These are phyloP conservation scores for Hypoxylon sp. DNA, from an alignment of 2,329 filamentous ascomycete genomes.

Conservation along the genomic window DNA sequence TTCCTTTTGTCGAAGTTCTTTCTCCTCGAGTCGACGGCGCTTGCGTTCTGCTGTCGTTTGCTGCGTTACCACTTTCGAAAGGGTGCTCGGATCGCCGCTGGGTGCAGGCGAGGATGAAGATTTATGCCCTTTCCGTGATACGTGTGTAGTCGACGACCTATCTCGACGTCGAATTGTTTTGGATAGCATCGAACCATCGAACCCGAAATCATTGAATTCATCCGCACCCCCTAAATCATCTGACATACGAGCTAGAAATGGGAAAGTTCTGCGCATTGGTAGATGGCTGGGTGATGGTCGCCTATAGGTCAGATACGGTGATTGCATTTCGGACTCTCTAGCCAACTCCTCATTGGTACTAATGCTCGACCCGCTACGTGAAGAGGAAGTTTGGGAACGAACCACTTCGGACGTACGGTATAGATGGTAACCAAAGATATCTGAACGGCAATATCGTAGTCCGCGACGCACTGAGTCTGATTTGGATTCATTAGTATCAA, in stretches of 20 bases:
- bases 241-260: conserved; percentile 39
- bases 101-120: conserved; percentile 16
- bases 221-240: conserved; percentile 29
- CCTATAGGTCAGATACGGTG: conserved; percentile 17
- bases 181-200: conserved; percentile 47
- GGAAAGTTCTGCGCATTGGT: conserved; percentile 37
- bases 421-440: conserved; percentile 46
- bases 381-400: conserved; percentile 35
- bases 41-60: conserved; percentile 46
- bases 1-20: conserved; percentile 40
- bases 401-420: conserved; percentile 39
- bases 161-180: conserved; percentile 36
- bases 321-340: conserved; percentile 19
- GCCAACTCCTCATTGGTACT: conserved; percentile 35
- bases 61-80: conserved; percentile 43
- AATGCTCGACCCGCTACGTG: conserved; percentile 28
- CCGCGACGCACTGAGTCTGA: conserved; percentile 18
- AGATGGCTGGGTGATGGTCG: conserved; percentile 16
- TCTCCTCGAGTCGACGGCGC: conserved; percentile 47
- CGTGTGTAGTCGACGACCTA: conserved; percentile 8
- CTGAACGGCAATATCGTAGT: conserved; percentile 32
- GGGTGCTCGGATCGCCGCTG: conserved; percentile 36
- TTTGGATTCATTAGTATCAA: conserved; percentile 1
- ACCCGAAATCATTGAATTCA: conserved; percentile 44
- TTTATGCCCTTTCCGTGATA: neutral